These are phyloP conservation scores for Bothriochloa decipiens DNA, from an alignment of 176 grass and related monocot genomes.

Conservation along the genomic window DNA sequence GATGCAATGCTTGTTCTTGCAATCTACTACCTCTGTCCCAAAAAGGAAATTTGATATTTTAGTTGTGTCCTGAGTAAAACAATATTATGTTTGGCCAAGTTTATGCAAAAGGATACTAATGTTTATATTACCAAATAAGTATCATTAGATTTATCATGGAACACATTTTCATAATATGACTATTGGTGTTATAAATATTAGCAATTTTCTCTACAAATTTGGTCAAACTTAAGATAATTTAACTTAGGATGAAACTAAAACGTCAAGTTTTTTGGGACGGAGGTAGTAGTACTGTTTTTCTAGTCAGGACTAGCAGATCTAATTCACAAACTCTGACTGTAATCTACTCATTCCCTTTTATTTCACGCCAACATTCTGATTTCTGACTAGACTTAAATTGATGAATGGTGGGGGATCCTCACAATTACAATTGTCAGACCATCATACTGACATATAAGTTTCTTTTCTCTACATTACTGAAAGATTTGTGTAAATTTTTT, in stretches of 20 bases:
- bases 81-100: background rate
- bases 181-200: background rate
- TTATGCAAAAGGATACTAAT: background rate
- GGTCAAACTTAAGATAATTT: background rate
- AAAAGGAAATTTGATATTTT: background rate
- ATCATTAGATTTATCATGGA: background rate
- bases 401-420: background rate
- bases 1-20: background rate
- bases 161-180: background rate
- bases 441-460: background rate
- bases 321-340: background rate
- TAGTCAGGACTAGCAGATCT: conserved; percentile 5
- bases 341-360: background rate
- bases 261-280: background rate
- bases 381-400: background rate
- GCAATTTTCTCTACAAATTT: background rate
- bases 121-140: background rate
- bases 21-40: background rate
- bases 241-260: background rate
- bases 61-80: background rate
- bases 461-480: background rate
- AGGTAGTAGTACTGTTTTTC: background rate
- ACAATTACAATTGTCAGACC: background rate
- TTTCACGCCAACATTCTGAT: background rate
- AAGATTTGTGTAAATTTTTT: background rate